Conservation (phyloP, 306 rosid species). For the Ormosia semicastrata region DNA sequence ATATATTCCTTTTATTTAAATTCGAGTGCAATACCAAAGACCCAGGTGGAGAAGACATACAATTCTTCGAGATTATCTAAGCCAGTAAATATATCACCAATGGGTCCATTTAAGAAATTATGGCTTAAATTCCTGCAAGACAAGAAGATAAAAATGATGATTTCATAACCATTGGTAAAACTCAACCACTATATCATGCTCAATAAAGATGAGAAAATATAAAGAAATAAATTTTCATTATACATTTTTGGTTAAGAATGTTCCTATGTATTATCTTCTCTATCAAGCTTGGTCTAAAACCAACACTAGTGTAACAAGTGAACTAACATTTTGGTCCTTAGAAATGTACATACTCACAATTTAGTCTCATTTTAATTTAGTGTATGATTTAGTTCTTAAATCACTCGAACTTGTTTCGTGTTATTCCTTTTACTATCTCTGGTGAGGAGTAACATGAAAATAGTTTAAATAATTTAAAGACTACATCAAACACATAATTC, state of each 20-base stretch:
- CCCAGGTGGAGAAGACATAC: too few relatives aligned
- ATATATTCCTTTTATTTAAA: too few relatives aligned
- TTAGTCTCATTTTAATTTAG: not conserved
- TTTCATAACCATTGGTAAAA: constrained; percentile 9
- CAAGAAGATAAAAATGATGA: constrained; percentile 1
- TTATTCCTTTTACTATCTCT: not conserved
- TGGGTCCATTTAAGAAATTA: constrained; percentile 66
- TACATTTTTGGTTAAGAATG: not conserved
- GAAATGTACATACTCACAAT: not conserved
- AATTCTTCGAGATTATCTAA: too few relatives aligned
- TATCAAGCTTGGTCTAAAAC: constrained; percentile 8
- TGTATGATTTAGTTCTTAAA: not conserved
- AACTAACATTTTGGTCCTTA: not conserved
- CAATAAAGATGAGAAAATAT: not conserved
- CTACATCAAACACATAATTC: not conserved
- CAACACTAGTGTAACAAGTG: constrained; percentile 17
- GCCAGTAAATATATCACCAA: too few relatives aligned
- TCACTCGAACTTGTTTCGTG: not conserved
- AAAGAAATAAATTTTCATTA: not conserved
- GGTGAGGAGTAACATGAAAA: not conserved
- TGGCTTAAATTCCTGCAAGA: constrained; percentile 76
- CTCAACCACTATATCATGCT: not conserved
- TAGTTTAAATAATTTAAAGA: not conserved
- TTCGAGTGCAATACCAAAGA: too few relatives aligned
- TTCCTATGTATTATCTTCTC: not conserved